Conservation (phyloP, 495 filamentous ascomycete genomes). For the Penicillium silybi region DNA sequence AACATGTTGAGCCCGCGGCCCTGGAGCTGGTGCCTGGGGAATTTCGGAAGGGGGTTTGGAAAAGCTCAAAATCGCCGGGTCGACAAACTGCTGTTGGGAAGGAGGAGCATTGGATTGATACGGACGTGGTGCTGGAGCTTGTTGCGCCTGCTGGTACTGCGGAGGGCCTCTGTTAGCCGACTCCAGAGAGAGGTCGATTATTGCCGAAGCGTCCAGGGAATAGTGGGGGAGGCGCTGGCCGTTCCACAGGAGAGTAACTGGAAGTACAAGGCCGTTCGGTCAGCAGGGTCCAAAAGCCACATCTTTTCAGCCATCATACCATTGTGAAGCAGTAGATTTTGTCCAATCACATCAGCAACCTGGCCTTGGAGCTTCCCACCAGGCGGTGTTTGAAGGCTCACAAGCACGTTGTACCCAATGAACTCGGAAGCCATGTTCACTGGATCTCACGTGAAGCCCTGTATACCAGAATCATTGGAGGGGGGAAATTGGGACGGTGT, state of each 20-base stretch:
- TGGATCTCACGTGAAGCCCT: neutral
- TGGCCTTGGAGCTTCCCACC: constrained; percentile 66
- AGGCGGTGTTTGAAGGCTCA: constrained; percentile 66
- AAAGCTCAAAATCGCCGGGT: constrained; percentile 53
- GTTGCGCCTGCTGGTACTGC: constrained; percentile 24
- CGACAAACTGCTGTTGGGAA: constrained; percentile 40
- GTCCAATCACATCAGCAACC: constrained; percentile 68
- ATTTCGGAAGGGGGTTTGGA: constrained; percentile 27
- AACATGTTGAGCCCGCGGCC: neutral
- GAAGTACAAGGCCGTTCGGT: constrained; percentile 1
- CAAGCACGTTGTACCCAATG: constrained; percentile 72
- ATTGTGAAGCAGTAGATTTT: constrained; percentile 70
- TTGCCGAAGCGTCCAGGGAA: constrained; percentile 51
- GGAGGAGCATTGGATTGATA: constrained; percentile 8
- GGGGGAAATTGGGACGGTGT: neutral
- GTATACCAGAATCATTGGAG: neutral
- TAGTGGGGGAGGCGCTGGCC: constrained; percentile 45
- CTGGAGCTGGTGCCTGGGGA: constrained; percentile 3
- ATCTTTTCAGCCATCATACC: constrained; percentile 52
- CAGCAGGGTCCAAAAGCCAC: neutral
- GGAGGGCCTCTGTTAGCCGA: constrained; percentile 24
- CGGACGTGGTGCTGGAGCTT: constrained; percentile 3
- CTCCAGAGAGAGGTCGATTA: constrained; percentile 54
- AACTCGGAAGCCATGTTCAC: constrained; percentile 62
- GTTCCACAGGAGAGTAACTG: constrained; percentile 49